Conservation (phyloP, 2,329 filamentous ascomycete species). For the Dactylellina drechsleri region DNA sequence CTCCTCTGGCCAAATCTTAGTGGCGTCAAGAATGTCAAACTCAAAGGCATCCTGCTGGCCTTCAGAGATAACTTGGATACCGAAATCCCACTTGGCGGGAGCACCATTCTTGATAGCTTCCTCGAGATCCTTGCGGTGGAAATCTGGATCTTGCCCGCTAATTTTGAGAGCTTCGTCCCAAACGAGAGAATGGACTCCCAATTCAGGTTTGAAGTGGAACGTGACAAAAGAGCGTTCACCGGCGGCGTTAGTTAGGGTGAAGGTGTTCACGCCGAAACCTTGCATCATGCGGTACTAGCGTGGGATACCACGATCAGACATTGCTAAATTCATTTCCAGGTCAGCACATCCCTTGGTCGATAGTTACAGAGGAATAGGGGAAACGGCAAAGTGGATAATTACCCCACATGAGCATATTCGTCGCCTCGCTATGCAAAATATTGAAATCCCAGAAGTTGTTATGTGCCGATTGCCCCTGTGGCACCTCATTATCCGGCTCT, state of each 20-base stretch:
- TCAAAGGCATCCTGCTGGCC: slow-evolving; percentile 79
- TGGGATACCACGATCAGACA: slow-evolving; percentile 78
- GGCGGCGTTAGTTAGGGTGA: slow-evolving; percentile 73
- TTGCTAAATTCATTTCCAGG: slow-evolving; percentile 61
- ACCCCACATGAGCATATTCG: slow-evolving; percentile 80
- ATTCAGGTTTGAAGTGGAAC: slow-evolving; percentile 78
- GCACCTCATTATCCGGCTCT: slow-evolving; percentile 75
- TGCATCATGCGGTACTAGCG: slow-evolving; percentile 86
- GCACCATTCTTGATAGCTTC: slow-evolving; percentile 77
- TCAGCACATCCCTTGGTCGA: not conserved
- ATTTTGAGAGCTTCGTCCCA: slow-evolving; percentile 84
- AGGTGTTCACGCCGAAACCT: slow-evolving; percentile 85
- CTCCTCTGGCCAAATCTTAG: slow-evolving; percentile 86
- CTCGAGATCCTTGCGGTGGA: slow-evolving; percentile 80
- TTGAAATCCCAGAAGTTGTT: slow-evolving; percentile 83
- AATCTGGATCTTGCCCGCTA: slow-evolving; percentile 79
- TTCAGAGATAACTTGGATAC: slow-evolving; percentile 80
- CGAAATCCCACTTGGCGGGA: slow-evolving; percentile 82
- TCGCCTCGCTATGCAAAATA: slow-evolving; percentile 74
- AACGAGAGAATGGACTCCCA: slow-evolving; percentile 79
- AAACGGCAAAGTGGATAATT: not conserved
- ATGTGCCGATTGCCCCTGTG: slow-evolving; percentile 76
- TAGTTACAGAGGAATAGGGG: not conserved
- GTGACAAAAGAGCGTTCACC: slow-evolving; percentile 79
- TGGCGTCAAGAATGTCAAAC: slow-evolving; percentile 85